phyloP scores from a whole-genome alignment of 169 alveolate genomes.

The Cyclospora cayetanensis region DNA sequence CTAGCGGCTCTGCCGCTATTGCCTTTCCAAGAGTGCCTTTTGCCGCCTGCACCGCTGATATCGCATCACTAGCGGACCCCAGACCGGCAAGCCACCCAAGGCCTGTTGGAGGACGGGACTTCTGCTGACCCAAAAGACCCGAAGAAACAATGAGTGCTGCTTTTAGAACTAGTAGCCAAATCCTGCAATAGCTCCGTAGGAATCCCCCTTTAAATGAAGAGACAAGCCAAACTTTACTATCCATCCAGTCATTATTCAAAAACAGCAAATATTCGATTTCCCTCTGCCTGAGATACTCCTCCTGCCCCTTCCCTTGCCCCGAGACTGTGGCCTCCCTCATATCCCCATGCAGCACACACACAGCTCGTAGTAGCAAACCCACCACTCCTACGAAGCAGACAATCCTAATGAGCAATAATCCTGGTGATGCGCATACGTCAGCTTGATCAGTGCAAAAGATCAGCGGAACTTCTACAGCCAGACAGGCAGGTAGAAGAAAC shows the following conservation, averaged over 20 bases:
- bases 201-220: conserved; percentile 44
- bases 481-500: not conserved
- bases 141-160: conserved; percentile 35
- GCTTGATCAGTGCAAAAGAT: conserved; percentile 55
- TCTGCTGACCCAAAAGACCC: conserved; percentile 1
- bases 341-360: not conserved
- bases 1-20: not conserved
- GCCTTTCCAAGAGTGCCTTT: conserved; percentile 2
- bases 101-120: not conserved
- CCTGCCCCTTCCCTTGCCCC: conserved; percentile 18
- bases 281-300: conserved; percentile 36
- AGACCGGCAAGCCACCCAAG: conserved; percentile 38
- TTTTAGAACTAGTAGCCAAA: conserved; percentile 20
- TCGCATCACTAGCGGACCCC: not conserved
- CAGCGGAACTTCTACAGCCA: not conserved
- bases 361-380: not conserved
- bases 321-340: conserved; percentile 29
- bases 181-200: conserved; percentile 22
- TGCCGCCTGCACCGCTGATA: not conserved
- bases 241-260: conserved; percentile 52
- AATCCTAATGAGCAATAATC: not conserved
- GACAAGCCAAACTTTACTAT: conserved; percentile 41
- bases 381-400: not conserved
- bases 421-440: not conserved
- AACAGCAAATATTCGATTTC: conserved; percentile 17